Conservation (phyloP, 2,329 filamentous ascomycete genomes). For the Fusarium sp. region DNA sequence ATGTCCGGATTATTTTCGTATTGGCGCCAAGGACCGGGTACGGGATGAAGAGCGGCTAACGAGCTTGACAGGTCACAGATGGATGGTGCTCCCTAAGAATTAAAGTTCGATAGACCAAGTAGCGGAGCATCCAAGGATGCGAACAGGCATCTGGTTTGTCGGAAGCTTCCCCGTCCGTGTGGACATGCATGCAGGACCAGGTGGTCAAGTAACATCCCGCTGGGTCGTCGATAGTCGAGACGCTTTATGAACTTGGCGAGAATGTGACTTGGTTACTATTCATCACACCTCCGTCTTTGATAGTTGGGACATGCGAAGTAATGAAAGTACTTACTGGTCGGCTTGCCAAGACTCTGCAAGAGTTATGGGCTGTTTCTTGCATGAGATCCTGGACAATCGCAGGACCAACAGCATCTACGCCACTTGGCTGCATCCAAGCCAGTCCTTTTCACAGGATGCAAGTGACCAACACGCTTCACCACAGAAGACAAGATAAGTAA, state of each 20-base stretch:
- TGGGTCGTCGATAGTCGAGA: background rate
- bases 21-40: background rate
- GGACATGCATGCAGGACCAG: background rate
- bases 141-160: background rate
- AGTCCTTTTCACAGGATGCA: background rate
- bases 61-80: background rate
- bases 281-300: background rate
- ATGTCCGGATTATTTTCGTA: too few species aligned
- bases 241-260: background rate
- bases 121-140: background rate
- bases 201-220: background rate
- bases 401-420: background rate
- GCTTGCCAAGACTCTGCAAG: background rate
- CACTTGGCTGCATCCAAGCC: background rate
- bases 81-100: background rate
- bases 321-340: too few species aligned
- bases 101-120: background rate
- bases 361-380: background rate
- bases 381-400: background rate
- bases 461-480: background rate
- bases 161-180: background rate
- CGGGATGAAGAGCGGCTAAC: background rate
- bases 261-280: background rate
- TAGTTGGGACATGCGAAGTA: too few species aligned
- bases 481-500: background rate